These are phyloP conservation scores for Mycena olivaceomarginata DNA, from an alignment of 768 basidiomycete genomes.

Conservation along the genomic window DNA sequence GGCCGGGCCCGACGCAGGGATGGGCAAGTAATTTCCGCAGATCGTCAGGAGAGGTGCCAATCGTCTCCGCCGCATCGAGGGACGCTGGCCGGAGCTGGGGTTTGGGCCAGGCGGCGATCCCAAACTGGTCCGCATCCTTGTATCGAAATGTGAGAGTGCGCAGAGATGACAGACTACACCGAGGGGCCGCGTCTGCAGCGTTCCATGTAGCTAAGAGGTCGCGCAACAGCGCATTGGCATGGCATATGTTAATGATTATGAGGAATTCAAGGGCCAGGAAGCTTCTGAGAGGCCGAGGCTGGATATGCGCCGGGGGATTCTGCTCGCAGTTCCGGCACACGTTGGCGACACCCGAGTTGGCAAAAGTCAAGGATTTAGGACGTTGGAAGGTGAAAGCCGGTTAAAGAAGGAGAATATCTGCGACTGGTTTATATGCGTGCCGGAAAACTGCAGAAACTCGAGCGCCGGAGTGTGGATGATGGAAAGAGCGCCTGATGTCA, in stretches of 20 bases:
- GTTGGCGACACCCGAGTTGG: neutral
- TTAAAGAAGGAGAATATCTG: constrained; percentile 24
- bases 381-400: neutral
- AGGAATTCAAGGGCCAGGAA: constrained; percentile 4
- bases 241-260: constrained; percentile 22
- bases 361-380: constrained; percentile 25
- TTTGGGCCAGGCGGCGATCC: constrained; percentile 15
- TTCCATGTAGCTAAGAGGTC: neutral
- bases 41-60: neutral
- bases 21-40: neutral
- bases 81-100: neutral
- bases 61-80: neutral
- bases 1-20: no score
- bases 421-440: neutral
- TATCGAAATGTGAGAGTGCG: constrained; percentile 23
- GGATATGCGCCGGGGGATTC: neutral
- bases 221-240: neutral
- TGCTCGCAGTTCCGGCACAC: neutral
- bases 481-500: neutral
- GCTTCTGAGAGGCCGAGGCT: neutral
- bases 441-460: constrained; percentile 18
- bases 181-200: neutral
- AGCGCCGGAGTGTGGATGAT: constrained; percentile 14
- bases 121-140: constrained; percentile 10
- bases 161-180: neutral